phyloP scores from a whole-genome alignment of 345 rosid genomes.

The Kandelia obovata region DNA sequence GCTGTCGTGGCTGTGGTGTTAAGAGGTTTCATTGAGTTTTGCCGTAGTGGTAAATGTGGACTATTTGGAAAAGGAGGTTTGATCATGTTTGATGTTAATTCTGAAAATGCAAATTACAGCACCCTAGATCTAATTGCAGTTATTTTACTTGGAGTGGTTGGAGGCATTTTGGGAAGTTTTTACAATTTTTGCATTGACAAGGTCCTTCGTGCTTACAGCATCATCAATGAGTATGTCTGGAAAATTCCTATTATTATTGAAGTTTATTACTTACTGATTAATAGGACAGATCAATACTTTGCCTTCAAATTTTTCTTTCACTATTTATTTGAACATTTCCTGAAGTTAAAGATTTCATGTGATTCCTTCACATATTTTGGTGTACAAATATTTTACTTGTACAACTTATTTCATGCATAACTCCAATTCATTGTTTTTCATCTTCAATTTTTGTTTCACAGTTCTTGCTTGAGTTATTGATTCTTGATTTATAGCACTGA shows the following conservation, averaged over 20 bases:
- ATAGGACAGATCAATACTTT: no score
- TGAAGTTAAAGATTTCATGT: no score
- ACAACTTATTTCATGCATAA: no score
- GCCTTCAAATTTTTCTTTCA: no score
- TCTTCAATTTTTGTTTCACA: no score
- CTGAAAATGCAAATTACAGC: constrained; percentile 43
- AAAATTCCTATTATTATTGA: not conserved
- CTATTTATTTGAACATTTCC: no score
- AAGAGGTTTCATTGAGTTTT: constrained; percentile 63
- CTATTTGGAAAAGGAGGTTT: constrained; percentile 88
- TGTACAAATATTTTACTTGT: no score
- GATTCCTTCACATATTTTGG: no score
- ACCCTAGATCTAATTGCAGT: constrained; percentile 69
- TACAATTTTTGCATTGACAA: constrained; percentile 78
- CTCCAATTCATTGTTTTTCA: no score
- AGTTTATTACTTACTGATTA: no score
- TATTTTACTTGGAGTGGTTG: constrained; percentile 69
- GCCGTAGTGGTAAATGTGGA: constrained; percentile 74
- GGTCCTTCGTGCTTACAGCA: constrained; percentile 75
- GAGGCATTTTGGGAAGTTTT: constrained; percentile 81
- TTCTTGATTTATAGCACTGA: no score
- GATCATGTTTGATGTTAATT: constrained; percentile 86
- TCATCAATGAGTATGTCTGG: constrained; percentile 69
- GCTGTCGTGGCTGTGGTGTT: constrained; percentile 92
- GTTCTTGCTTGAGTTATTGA: no score